Evolutionary conservation across 2,329 filamentous ascomycete species (phyloP).

Genomic region (Magnaporthiopsis poae): DNA sequence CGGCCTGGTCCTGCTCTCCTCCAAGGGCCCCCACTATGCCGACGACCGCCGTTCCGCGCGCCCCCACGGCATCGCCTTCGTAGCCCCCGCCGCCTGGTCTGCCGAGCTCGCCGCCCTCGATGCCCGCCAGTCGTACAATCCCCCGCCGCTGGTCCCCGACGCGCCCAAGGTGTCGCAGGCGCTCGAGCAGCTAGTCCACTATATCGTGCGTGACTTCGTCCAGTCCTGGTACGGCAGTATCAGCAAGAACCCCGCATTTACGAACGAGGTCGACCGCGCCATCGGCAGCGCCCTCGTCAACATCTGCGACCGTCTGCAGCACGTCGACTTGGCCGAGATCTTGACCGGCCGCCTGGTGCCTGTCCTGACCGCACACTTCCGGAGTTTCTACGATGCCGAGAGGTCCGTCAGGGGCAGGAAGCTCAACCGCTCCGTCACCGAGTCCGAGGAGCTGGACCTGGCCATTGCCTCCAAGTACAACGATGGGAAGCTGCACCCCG

Average conservation of each 20-base stretch:
- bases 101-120: constrained; percentile 59
- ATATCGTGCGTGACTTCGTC: constrained; percentile 76
- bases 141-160: constrained; percentile 61
- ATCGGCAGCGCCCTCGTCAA: constrained; percentile 63
- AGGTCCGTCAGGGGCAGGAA: constrained; percentile 76
- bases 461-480: constrained; percentile 92
- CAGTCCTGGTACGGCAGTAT: constrained; percentile 82
- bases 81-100: constrained; percentile 55
- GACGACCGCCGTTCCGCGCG: constrained; percentile 30
- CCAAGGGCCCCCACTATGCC: constrained; percentile 37
- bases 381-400: constrained; percentile 85
- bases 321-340: constrained; percentile 74
- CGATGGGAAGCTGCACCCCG: constrained; percentile 78
- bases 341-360: constrained; percentile 76
- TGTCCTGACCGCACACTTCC: constrained; percentile 77
- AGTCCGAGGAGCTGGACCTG: constrained; percentile 89
- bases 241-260: constrained; percentile 68
- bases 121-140: constrained; percentile 56
- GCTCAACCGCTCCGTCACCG: constrained; percentile 79
- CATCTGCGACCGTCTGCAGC: constrained; percentile 61
- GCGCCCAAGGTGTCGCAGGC: constrained; percentile 70
- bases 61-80: constrained; percentile 46
- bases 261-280: constrained; percentile 74
- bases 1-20: constrained; percentile 53
- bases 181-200: constrained; percentile 66